Conservation (phyloP, 345 rosid species). For the Gossypium sturtianum region DNA sequence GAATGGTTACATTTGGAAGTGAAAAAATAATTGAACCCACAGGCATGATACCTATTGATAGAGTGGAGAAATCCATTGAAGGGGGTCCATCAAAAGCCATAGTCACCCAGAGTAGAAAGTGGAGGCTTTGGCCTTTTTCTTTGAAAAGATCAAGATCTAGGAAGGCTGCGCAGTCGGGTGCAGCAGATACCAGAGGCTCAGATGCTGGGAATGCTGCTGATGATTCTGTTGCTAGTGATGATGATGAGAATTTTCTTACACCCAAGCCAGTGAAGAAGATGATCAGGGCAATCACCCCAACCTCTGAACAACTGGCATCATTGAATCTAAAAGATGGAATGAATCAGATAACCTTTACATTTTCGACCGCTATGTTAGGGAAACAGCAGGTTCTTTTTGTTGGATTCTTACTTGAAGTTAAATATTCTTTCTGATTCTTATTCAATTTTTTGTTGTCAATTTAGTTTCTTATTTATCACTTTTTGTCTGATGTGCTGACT, state of each 20-base stretch:
- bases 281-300: constrained; percentile 54
- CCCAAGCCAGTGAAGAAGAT: constrained; percentile 45
- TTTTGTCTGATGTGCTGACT: constrained; percentile 3
- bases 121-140: constrained; percentile 92
- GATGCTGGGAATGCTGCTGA: constrained; percentile 26
- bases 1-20: constrained; percentile 47
- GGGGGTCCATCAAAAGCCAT: constrained; percentile 37
- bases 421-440: constrained; percentile 2
- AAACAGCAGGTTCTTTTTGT: constrained; percentile 60
- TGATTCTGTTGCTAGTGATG: constrained; percentile 19
- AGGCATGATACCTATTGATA: constrained; percentile 54
- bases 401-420: constrained; percentile 7
- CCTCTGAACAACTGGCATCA: constrained; percentile 78
- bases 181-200: constrained; percentile 21
- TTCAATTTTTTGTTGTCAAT: neutral
- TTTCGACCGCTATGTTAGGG: constrained; percentile 88
- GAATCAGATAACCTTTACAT: constrained; percentile 70
- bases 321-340: constrained; percentile 75
- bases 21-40: constrained; percentile 38
- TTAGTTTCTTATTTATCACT: constrained; percentile 13
- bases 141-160: constrained; percentile 38
- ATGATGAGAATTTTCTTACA: constrained; percentile 24
- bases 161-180: constrained; percentile 22
- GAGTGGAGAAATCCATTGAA: constrained; percentile 31
- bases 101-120: constrained; percentile 45